A percentile compares a stretch with the other conserved stretches of the same genome.
phyloP scores from a whole-genome alignment of 2,329 filamentous ascomycete species.

The Fusarium pseudocircinatum region DNA sequence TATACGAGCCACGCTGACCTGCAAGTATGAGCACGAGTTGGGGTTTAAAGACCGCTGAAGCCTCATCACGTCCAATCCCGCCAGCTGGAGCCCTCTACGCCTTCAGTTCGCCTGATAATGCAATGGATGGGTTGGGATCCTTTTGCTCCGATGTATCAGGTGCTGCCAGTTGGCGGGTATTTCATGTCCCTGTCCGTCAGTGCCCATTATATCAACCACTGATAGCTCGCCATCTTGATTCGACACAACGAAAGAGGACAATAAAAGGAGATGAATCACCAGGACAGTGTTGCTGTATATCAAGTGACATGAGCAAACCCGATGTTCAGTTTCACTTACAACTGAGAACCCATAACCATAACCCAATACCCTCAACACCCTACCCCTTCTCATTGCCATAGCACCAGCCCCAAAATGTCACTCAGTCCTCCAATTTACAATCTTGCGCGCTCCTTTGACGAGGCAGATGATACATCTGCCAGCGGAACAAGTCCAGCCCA shows the following conservation, averaged over 20 bases:
- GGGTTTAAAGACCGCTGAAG: not conserved
- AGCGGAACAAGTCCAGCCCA: slow-evolving; percentile 64
- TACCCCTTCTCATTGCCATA: not conserved
- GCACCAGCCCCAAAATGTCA: slow-evolving; percentile 42
- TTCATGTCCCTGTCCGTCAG: slow-evolving; percentile 25
- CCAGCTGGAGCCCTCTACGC: not conserved
- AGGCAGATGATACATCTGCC: slow-evolving; percentile 43
- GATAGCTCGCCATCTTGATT: not conserved
- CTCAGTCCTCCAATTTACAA: slow-evolving; percentile 47
- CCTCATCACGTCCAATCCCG: not conserved
- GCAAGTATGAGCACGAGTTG: not conserved
- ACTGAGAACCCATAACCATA: not conserved
- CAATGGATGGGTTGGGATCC: not conserved
- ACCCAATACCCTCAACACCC: slow-evolving; percentile 1
- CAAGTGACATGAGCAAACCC: slow-evolving; percentile 34
- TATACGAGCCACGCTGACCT: slow-evolving; percentile 4
- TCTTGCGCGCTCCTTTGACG: slow-evolving; percentile 38
- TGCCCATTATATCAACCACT: slow-evolving; percentile 6
- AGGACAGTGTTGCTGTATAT: slow-evolving; percentile 13
- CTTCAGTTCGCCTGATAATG: not conserved
- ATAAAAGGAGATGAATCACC: not conserved
- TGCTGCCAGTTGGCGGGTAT: slow-evolving; percentile 22
- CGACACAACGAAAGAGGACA: not conserved
- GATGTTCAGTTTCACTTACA: not conserved
- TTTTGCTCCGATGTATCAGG: not conserved